Conservation (phyloP, 495 filamentous ascomycete species). For the Corynascus novoguineensis region DNA sequence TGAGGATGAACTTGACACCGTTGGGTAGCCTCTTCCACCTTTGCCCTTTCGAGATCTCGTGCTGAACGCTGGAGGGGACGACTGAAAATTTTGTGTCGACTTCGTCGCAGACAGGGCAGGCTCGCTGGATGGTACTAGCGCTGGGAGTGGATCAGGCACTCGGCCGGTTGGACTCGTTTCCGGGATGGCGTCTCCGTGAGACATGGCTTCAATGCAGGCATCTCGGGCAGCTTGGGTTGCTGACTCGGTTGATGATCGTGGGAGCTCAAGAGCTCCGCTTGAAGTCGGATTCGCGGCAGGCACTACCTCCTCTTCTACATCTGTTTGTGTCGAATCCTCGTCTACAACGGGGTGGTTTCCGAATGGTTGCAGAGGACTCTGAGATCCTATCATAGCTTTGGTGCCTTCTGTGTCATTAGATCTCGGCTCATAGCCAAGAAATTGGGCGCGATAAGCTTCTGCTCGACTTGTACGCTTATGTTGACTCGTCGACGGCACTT, state of each 20-base stretch:
- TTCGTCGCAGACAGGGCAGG: background rate
- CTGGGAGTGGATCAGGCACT: background rate
- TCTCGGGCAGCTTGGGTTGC: background rate
- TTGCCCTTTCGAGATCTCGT: constrained; percentile 20
- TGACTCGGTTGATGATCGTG: constrained; percentile 9
- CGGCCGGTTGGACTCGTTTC: constrained; percentile 35
- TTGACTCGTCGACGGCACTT: constrained; percentile 38
- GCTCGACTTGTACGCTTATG: constrained; percentile 18
- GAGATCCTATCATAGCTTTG: constrained; percentile 33
- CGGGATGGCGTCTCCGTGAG: constrained; percentile 32
- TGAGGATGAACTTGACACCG: constrained; percentile 23
- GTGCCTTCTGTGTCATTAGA: constrained; percentile 19
- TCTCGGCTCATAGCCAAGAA: constrained; percentile 6
- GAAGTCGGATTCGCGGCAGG: constrained; percentile 7
- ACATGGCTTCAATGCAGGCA: constrained; percentile 3
- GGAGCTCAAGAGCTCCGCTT: constrained; percentile 8
- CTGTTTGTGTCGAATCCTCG: constrained; percentile 23
- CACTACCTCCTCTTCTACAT: constrained; percentile 14
- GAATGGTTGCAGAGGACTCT: constrained; percentile 13
- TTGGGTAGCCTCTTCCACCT: constrained; percentile 2
- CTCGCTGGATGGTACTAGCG: background rate
- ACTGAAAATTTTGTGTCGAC: constrained; percentile 16
- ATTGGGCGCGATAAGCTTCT: constrained; percentile 22
- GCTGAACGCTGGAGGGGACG: constrained; percentile 29
- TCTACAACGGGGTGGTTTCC: constrained; percentile 2